Conservation (phyloP, 179 eudicot species). For the Patellifolia procumbens region DNA sequence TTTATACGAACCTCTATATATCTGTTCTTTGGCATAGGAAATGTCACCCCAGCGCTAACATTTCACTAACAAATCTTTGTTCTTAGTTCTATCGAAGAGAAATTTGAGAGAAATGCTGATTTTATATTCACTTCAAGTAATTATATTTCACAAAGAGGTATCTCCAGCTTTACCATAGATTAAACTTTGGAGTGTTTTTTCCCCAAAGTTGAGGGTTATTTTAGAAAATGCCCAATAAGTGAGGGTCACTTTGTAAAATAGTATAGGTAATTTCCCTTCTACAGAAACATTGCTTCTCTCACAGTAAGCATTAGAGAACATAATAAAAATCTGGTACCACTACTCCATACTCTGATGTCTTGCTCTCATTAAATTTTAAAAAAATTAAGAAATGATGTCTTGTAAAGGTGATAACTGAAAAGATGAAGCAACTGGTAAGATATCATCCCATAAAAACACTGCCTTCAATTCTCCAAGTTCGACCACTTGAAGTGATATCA, state of each 20-base stretch:
- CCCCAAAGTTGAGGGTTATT: no score
- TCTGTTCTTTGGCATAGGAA: background rate
- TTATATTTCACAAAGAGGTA: no score
- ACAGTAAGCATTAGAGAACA: background rate
- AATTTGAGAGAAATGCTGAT: background rate
- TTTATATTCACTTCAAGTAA: no score
- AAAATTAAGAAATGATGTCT: no score
- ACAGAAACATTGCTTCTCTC: background rate
- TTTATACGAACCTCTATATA: background rate
- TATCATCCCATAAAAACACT: background rate
- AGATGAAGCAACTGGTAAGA: background rate
- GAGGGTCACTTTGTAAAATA: no score
- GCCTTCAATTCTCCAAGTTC: background rate
- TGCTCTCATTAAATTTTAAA: no score
- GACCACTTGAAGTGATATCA: background rate
- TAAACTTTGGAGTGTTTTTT: no score
- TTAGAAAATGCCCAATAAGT: no score
- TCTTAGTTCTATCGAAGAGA: background rate
- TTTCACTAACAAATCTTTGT: background rate
- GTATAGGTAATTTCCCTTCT: no score
- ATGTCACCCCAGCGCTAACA: background rate
- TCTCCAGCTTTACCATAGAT: no score
- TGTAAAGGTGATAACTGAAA: background rate
- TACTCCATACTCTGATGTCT: no score
- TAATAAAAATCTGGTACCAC: background rate